Evolutionary conservation across 192 early-diverging fungal genomes (phyloP).

Genomic region (Podila epigama): DNA sequence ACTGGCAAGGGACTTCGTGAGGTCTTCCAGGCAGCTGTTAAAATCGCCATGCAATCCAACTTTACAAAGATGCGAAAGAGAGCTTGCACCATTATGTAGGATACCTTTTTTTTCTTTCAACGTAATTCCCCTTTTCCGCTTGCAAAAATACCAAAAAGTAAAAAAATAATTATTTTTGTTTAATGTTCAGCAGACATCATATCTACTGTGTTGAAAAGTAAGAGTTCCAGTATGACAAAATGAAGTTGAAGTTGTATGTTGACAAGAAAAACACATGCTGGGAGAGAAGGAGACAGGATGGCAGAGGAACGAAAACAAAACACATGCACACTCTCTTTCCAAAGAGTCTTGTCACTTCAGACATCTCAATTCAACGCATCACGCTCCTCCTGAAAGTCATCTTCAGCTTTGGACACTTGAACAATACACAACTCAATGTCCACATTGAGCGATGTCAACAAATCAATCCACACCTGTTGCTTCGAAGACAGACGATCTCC

Average conservation of each 20-base stretch:
- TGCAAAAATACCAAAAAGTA: no score
- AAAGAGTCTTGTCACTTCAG: no score
- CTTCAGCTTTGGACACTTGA: constrained; percentile 51
- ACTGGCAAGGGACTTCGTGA: constrained; percentile 50
- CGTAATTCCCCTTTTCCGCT: no score
- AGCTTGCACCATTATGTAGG: constrained; percentile 51
- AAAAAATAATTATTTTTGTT: no score
- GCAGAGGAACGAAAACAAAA: no score
- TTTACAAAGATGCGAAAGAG: constrained; percentile 52
- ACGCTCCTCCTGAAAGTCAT: constrained; percentile 34
- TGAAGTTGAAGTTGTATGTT: no score
- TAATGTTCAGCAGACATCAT: no score
- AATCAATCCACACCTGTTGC: constrained; percentile 72
- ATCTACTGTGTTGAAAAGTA: no score
- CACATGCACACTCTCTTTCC: no score
- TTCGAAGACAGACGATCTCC: constrained; percentile 72
- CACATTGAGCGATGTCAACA: constrained; percentile 58
- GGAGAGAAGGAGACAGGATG: no score
- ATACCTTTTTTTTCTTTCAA: not conserved
- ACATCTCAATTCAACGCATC: constrained; percentile 10
- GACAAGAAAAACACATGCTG: no score
- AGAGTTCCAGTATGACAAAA: no score
- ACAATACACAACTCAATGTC: constrained; percentile 72
- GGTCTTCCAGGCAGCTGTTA: constrained; percentile 57
- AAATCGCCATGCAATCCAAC: constrained; percentile 49